These are phyloP conservation scores for Microthyrium microscopicum DNA, from an alignment of 2,329 filamentous ascomycete genomes.

Conservation along the genomic window DNA sequence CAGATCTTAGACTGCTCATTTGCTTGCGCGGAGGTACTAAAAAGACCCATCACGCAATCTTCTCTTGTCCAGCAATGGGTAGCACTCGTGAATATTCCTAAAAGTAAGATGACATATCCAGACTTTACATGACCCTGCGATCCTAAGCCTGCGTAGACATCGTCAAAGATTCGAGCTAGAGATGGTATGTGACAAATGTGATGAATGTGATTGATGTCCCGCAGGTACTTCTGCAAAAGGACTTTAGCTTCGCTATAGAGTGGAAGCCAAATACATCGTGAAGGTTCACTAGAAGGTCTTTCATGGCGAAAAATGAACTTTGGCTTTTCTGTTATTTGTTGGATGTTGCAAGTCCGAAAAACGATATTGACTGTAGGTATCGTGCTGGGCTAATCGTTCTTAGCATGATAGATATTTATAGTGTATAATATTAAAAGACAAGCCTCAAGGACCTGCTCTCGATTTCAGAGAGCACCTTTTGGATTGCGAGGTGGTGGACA, in stretches of 20 bases:
- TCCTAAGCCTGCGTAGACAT: slow-evolving; percentile 15
- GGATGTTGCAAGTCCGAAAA: no score
- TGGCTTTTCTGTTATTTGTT: no score
- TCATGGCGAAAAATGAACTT: not conserved
- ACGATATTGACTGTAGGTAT: no score
- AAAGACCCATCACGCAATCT: slow-evolving; percentile 9
- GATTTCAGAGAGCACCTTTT: no score
- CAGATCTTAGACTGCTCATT: slow-evolving; percentile 15
- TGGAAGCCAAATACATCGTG: slow-evolving; percentile 19
- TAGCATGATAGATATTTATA: no score
- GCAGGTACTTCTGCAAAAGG: slow-evolving; percentile 19
- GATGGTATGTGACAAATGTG: slow-evolving; percentile 20
- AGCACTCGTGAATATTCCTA: slow-evolving; percentile 18
- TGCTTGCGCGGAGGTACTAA: slow-evolving; percentile 12
- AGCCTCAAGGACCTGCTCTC: no score
- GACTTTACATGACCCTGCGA: slow-evolving; percentile 12
- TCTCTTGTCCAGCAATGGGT: slow-evolving; percentile 17
- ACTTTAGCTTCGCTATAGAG: slow-evolving; percentile 17
- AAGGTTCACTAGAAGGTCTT: slow-evolving; percentile 8
- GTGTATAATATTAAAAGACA: no score
- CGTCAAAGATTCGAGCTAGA: slow-evolving; percentile 14
- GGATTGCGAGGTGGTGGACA: no score
- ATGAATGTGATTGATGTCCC: slow-evolving; percentile 18
- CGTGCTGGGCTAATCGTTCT: no score
- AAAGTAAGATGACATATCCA: slow-evolving; percentile 16